These are phyloP conservation scores for Cyberlindnera mississippiensis DNA, from an alignment of 805 yeast genomes.

Conservation along the genomic window DNA sequence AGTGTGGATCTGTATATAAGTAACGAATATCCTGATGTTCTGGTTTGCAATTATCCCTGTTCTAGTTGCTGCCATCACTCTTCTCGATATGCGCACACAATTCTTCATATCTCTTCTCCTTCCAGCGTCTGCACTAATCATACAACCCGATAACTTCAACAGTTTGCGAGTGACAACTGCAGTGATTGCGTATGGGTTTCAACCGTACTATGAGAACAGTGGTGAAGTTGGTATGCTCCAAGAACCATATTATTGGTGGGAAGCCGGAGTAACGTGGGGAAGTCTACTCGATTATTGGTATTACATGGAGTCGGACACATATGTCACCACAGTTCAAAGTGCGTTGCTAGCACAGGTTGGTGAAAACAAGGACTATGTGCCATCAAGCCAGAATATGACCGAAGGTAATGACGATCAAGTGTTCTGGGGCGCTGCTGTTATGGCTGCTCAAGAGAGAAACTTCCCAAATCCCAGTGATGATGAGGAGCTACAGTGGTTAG, in stretches of 20 bases:
- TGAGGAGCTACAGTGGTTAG: constrained; percentile 67
- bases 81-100: neutral
- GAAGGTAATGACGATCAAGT: constrained; percentile 99
- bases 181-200: constrained; percentile 61
- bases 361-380: constrained; percentile 72
- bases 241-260: constrained; percentile 97
- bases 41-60: neutral
- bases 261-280: constrained; percentile 96
- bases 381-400: constrained; percentile 81
- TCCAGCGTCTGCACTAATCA: too few relatives aligned
- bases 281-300: constrained; percentile 74
- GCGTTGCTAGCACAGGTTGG: constrained; percentile 76
- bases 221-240: constrained; percentile 80
- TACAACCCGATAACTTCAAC: too few relatives aligned
- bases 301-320: constrained; percentile 67
- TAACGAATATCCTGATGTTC: too few relatives aligned
- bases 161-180: constrained; percentile 44
- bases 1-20: too few relatives aligned
- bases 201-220: constrained; percentile 76
- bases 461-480: constrained; percentile 63
- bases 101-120: too few relatives aligned
- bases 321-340: constrained; percentile 49
- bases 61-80: neutral
- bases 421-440: constrained; percentile 92
- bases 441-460: constrained; percentile 89